Evolutionary conservation across 495 filamentous ascomycete genomes (phyloP).

Genomic region (Neurospora sp.): DNA sequence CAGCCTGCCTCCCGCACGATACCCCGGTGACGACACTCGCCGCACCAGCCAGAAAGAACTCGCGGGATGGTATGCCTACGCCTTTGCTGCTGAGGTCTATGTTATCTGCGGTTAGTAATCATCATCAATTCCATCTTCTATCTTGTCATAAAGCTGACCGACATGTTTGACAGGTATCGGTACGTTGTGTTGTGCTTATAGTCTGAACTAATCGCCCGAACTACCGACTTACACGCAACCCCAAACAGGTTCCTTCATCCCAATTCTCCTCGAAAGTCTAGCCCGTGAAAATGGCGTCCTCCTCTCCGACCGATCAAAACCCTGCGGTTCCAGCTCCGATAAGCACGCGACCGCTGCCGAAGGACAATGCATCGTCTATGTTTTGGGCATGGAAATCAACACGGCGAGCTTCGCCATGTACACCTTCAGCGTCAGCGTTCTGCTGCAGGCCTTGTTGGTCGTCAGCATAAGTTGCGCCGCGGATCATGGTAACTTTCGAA

Average conservation of each 20-base stretch:
- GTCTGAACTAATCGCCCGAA: background rate
- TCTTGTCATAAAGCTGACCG: background rate
- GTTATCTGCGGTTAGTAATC: conserved; percentile 73
- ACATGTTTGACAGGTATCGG: conserved; percentile 13
- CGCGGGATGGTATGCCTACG: conserved; percentile 91
- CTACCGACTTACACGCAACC: conserved; percentile 3
- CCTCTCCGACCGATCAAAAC: conserved; percentile 58
- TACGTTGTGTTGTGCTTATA: conserved; percentile 7
- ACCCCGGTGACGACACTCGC: conserved; percentile 77
- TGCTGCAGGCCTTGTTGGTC: conserved; percentile 80
- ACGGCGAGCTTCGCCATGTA: conserved; percentile 98
- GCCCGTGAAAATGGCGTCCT: conserved; percentile 83
- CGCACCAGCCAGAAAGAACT: conserved; percentile 81
- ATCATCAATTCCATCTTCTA: background rate
- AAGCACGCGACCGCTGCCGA: conserved; percentile 20
- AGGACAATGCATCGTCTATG: conserved; percentile 73
- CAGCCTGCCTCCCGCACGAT: conserved; percentile 28
- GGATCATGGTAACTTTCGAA: conserved; percentile 89
- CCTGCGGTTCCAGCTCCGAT: conserved; percentile 48
- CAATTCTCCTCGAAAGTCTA: conserved; percentile 89
- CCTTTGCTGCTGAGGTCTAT: conserved; percentile 95
- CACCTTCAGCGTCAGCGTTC: conserved; percentile 85
- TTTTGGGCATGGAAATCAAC: conserved; percentile 81
- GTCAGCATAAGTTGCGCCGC: conserved; percentile 94
- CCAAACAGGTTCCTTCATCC: conserved; percentile 74